These are phyloP conservation scores for Chrysoporthe deuterocubensis DNA, from an alignment of 2,329 filamentous ascomycete species.

Conservation along the genomic window DNA sequence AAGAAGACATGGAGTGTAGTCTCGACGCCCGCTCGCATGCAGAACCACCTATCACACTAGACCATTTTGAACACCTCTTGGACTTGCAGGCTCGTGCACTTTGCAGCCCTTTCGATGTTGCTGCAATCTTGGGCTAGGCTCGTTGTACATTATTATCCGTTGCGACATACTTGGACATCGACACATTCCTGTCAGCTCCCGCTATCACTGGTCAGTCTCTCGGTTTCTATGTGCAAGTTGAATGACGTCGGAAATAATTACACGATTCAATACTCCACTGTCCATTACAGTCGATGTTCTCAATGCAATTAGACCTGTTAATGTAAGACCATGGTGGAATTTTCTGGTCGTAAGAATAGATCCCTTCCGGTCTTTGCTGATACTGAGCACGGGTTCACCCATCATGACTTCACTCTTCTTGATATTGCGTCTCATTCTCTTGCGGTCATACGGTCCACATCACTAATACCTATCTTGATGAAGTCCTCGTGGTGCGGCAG, in stretches of 20 bases:
- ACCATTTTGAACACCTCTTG: no score
- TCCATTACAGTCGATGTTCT: slow-evolving; percentile 53
- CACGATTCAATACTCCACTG: no score
- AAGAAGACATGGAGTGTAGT: no score
- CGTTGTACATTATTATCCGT: slow-evolving; percentile 50
- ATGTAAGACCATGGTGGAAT: slow-evolving; percentile 59
- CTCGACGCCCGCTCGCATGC: no score
- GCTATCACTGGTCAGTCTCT: background rate
- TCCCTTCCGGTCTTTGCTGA: slow-evolving; percentile 53
- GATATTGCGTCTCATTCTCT: slow-evolving; percentile 42
- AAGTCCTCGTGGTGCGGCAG: slow-evolving; percentile 43
- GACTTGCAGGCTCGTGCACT: slow-evolving; percentile 39
- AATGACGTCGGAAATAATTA: background rate
- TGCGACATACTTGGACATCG: slow-evolving; percentile 50
- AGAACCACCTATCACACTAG: no score
- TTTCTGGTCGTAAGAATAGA: slow-evolving; percentile 60
- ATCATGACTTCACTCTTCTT: slow-evolving; percentile 60
- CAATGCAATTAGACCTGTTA: slow-evolving; percentile 51
- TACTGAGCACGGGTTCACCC: slow-evolving; percentile 57
- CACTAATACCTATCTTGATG: slow-evolving; percentile 42
- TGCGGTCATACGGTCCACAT: slow-evolving; percentile 27
- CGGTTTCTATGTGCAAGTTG: background rate
- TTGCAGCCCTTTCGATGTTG: slow-evolving; percentile 66
- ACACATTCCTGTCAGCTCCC: slow-evolving; percentile 50
- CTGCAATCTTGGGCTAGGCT: slow-evolving; percentile 66